A percentile compares a stretch with the other conserved stretches of the same genome.
Evolutionary conservation across 2,329 filamentous ascomycete species (phyloP).

Genomic region (Aciculosporium take): DNA sequence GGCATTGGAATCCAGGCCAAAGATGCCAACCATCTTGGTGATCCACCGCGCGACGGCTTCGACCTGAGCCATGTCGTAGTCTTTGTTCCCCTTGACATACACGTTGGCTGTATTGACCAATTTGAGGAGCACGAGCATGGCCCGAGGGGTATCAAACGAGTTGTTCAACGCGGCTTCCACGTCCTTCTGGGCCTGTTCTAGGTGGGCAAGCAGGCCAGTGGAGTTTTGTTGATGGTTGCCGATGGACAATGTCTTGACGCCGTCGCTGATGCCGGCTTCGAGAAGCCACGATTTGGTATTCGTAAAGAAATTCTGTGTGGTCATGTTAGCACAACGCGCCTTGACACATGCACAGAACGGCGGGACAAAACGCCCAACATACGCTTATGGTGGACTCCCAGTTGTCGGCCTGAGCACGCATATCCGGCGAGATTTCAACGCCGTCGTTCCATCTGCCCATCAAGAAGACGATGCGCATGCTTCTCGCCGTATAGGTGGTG

Average conservation of each 20-base stretch:
- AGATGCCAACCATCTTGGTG: conserved; percentile 69
- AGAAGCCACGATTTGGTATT: conserved; percentile 40
- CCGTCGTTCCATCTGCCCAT: conserved; percentile 83
- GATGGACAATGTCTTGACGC: conserved; percentile 26
- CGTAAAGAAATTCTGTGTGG: conserved; percentile 42
- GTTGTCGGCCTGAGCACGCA: conserved; percentile 56
- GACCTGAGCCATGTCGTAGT: conserved; percentile 31
- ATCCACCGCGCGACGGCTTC: conserved; percentile 59
- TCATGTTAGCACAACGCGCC: not conserved
- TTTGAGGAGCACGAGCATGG: conserved; percentile 64
- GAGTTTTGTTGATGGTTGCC: conserved; percentile 17
- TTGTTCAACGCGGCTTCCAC: conserved; percentile 52
- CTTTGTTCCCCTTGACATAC: conserved; percentile 33
- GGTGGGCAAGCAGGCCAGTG: conserved; percentile 24
- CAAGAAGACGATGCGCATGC: conserved; percentile 73
- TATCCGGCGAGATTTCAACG: conserved; percentile 76
- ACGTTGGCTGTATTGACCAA: conserved; percentile 67
- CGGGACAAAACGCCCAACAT: conserved; percentile 12
- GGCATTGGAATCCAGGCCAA: conserved; percentile 61
- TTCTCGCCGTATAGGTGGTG: conserved; percentile 58
- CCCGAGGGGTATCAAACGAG: conserved; percentile 74
- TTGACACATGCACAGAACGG: too few species aligned
- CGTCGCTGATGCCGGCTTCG: conserved; percentile 24
- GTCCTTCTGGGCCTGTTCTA: conserved; percentile 41
- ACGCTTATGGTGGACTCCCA: conserved; percentile 71